These are phyloP conservation scores for Chlorella sp. DNA, from an alignment of 139 green algal species.

Conservation along the genomic window DNA sequence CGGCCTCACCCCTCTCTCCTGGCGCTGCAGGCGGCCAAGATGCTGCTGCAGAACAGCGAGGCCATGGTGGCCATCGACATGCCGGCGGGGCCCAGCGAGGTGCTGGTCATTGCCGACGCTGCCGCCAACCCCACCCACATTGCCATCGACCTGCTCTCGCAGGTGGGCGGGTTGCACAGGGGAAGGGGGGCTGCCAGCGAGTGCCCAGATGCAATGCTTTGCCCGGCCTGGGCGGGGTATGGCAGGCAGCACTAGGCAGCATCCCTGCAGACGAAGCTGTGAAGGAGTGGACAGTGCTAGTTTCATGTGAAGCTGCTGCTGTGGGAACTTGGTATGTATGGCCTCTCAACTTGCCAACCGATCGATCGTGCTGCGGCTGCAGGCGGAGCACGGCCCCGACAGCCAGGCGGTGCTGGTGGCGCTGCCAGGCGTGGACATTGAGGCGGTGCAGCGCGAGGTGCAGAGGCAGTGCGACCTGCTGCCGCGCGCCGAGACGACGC, in stretches of 20 bases:
- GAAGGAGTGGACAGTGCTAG: too few relatives aligned
- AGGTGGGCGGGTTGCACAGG: constrained; percentile 43
- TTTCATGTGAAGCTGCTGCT: too few relatives aligned
- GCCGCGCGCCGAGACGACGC: constrained; percentile 84
- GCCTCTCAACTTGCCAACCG: too few relatives aligned
- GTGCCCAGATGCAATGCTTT: too few relatives aligned
- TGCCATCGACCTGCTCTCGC: constrained; percentile 94
- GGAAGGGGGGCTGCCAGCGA: too few relatives aligned
- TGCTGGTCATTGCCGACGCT: constrained; percentile 95
- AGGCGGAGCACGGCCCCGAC: constrained; percentile 96
- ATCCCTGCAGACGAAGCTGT: too few relatives aligned
- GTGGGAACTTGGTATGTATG: too few relatives aligned
- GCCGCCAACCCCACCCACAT: constrained; percentile 81
- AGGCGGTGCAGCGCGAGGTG: constrained; percentile 80
- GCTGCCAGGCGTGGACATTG: constrained; percentile 87
- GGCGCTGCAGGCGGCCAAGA: constrained; percentile 77
- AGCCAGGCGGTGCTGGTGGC: constrained; percentile 94
- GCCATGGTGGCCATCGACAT: constrained; percentile 99
- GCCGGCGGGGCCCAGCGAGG: constrained; percentile 89
- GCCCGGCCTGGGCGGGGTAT: too few relatives aligned
- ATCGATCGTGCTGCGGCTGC: neutral
- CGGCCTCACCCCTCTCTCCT: too few relatives aligned
- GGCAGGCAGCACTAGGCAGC: too few relatives aligned
- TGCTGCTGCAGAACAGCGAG: constrained; percentile 92
- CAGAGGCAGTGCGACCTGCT: constrained; percentile 82